phyloP scores from a whole-genome alignment of 257 asterid genomes.

The Capsicum rhomboideum region DNA sequence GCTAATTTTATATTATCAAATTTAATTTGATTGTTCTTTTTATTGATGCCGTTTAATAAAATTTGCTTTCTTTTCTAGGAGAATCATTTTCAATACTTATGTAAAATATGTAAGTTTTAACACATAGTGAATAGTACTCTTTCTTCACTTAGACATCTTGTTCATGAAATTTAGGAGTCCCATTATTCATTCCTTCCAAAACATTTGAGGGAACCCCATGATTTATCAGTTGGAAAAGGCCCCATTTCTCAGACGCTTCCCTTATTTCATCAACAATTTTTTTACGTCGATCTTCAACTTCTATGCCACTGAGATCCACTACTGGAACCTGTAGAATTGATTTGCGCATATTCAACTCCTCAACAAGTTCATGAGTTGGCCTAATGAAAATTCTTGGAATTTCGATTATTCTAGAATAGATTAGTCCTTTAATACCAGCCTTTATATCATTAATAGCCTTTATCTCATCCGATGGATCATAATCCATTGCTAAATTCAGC shows the following conservation, averaged over 20 bases:
- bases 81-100: no score
- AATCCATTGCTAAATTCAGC: background rate
- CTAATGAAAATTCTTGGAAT: conserved; percentile 24
- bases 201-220: conserved; percentile 43
- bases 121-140: conserved; percentile 7
- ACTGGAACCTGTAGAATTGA: conserved; percentile 17
- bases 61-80: no score
- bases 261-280: no score
- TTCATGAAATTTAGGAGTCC: conserved; percentile 48
- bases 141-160: conserved; percentile 45
- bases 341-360: conserved; percentile 12
- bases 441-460: conserved; percentile 15
- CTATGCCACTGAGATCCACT: no score
- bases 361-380: conserved; percentile 27
- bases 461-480: conserved; percentile 2
- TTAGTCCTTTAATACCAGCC: conserved; percentile 17
- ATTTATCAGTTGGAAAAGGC: conserved; percentile 49
- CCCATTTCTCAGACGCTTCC: conserved; percentile 48
- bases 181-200: conserved; percentile 45
- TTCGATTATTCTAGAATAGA: conserved; percentile 14
- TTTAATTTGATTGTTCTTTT: no score
- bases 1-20: no score
- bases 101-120: no score
- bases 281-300: no score
- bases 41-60: no score